Percentiles rank a stretch among this genome's conserved stretches.
These are phyloP conservation scores for Hypomyces perniciosus DNA, from an alignment of 2,329 filamentous ascomycete genomes.

Conservation along the genomic window DNA sequence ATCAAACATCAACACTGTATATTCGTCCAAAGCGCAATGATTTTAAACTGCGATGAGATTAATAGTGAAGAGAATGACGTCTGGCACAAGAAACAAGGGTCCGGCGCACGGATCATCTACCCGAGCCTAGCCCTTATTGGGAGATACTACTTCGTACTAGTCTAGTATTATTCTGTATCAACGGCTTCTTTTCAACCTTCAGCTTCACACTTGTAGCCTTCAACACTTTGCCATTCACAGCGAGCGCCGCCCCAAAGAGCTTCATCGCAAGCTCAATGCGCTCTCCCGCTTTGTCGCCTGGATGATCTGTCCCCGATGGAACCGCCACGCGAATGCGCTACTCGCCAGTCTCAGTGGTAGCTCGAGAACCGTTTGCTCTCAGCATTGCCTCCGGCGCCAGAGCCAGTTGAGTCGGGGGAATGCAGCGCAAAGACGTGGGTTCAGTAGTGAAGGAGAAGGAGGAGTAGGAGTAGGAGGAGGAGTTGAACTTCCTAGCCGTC, in stretches of 20 bases:
- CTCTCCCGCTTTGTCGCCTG: conserved; percentile 14
- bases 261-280: conserved; percentile 5
- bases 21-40: no score
- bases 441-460: background rate
- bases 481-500: background rate
- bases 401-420: no score
- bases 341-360: conserved; percentile 8
- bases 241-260: background rate
- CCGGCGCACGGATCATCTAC: background rate
- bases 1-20: no score
- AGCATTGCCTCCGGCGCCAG: background rate
- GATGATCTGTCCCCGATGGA: conserved; percentile 27
- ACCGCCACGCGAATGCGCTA: conserved; percentile 19
- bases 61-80: no score
- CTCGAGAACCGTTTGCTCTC: conserved; percentile 3
- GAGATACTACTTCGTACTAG: no score
- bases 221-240: background rate
- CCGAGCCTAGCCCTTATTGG: no score
- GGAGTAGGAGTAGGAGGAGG: background rate
- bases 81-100: background rate
- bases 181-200: background rate
- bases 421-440: no score
- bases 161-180: background rate
- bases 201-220: background rate
- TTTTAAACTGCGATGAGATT: no score